Evolutionary conservation across 345 rosid genomes (phyloP).

Genomic region (Heritiera fomes): DNA sequence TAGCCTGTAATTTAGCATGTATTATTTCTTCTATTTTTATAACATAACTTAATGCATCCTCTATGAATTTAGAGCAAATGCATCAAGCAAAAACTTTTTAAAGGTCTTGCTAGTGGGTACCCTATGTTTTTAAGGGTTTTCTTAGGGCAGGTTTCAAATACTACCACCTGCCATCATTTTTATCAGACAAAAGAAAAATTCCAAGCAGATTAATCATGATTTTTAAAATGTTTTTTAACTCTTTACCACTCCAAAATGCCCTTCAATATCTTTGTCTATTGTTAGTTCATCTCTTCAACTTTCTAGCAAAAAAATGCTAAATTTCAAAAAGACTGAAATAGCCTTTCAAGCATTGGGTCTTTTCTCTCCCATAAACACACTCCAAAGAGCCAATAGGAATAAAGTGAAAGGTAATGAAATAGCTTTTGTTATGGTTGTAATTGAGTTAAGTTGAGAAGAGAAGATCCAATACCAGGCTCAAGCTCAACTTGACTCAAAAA

Average conservation of each 20-base stretch:
- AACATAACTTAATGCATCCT: not conserved
- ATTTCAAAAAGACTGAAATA: not conserved
- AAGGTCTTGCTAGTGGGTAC: too few relatives aligned
- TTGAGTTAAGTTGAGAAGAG: too few relatives aligned
- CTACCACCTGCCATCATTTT: too few relatives aligned
- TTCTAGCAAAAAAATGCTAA: not conserved
- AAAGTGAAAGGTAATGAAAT: not conserved
- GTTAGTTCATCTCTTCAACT: not conserved
- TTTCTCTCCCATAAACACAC: not conserved
- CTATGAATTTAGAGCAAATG: not conserved
- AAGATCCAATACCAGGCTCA: too few relatives aligned
- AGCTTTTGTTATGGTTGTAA: not conserved
- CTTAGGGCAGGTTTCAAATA: too few relatives aligned
- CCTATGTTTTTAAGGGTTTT: too few relatives aligned
- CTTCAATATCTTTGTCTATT: not conserved
- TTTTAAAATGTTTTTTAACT: too few relatives aligned
- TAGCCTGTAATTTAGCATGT: not conserved
- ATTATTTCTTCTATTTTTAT: not conserved
- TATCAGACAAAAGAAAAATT: too few relatives aligned
- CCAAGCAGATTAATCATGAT: not conserved
- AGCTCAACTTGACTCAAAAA: too few relatives aligned
- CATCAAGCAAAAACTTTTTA: too few relatives aligned
- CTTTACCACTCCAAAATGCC: not conserved
- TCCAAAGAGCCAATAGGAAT: not conserved
- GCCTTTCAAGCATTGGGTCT: not conserved